These are phyloP conservation scores for Helianthus tuberosus DNA, from an alignment of 129 eudicot genomes.

Conservation along the genomic window DNA sequence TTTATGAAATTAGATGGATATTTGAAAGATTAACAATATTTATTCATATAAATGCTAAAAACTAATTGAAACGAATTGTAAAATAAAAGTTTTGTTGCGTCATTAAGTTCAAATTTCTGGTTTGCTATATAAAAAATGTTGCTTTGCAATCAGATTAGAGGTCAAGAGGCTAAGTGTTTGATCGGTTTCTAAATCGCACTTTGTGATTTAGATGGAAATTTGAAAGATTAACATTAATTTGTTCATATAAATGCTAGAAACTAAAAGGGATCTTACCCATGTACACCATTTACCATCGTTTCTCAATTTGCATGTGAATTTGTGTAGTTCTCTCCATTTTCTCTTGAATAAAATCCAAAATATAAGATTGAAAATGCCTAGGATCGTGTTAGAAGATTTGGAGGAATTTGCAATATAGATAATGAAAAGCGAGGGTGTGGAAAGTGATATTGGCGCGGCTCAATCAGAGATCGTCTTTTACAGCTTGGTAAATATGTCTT, in stretches of 20 bases:
- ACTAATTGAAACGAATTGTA: not conserved
- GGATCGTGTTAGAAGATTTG: not conserved
- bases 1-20: no score
- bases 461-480: slow-evolving; percentile 95
- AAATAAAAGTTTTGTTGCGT: not conserved
- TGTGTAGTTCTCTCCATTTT: not conserved
- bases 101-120: not conserved
- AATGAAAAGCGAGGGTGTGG: slow-evolving; percentile 5
- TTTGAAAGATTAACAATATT: no score
- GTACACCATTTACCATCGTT: not conserved
- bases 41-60: no score
- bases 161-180: not conserved
- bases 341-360: not conserved
- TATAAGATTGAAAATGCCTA: no score
- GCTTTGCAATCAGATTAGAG: not conserved
- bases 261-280: not conserved
- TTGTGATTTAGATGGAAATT: not conserved
- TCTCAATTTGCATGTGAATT: not conserved
- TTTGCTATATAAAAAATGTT: no score
- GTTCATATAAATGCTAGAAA: not conserved
- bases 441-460: slow-evolving; percentile 99
- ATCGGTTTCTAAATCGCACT: not conserved
- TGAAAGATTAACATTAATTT: not conserved
- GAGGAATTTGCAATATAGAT: not conserved
- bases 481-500: slow-evolving; percentile 82